Evolutionary conservation across 495 filamentous ascomycete species (phyloP), one percentile per base, ranked within the genome.

Genomic region (Penicillium ochrochloron): DNA sequence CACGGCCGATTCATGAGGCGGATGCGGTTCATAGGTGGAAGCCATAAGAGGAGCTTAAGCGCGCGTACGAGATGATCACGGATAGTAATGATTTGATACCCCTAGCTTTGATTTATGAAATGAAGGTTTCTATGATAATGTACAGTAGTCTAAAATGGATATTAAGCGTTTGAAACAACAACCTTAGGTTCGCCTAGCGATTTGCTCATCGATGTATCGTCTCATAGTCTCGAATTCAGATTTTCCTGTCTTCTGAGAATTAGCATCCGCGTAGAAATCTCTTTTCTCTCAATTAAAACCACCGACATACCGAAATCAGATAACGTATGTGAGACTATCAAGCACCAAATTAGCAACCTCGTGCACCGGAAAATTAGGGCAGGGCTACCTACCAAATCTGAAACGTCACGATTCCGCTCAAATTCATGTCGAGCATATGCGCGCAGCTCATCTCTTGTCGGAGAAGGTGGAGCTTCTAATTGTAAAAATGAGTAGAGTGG

Each of bases 381-480:
- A 60, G 23, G 5, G 12, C 54, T 48, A 76, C 86, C 23, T 79
- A 91, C 89, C 66, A 91, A 66, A 72, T 96, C 92, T 3, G 85
- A 88, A 25, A 94, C 88, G 35, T 80, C 65, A 23, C 83, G 85
- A 74, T 92, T 86, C 29, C 90, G 83, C 73, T 92, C 88, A 71
- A 95, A 94, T 66, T 95, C 92, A 50, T 82, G 77, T 14, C 92
- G 84, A 33, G 89, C 92, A 80, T 91, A 94, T 31, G 77, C 76
- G 37, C 83, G 82, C 63, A 93, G 86, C 67, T 96, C 93, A 53
- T 79, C 75, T 25, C 86, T 83, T 12, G 88, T 84, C 6, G 78
- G 63, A 5, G 80, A 80, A 4, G 70, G 72, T 0, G 83, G 81
- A 17, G 84, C 73, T 59, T 73, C 79, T 82, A 63, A 37, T 34